phyloP scores from a whole-genome alignment of 73 alveolate genomes.

The Breviolum minutum region DNA sequence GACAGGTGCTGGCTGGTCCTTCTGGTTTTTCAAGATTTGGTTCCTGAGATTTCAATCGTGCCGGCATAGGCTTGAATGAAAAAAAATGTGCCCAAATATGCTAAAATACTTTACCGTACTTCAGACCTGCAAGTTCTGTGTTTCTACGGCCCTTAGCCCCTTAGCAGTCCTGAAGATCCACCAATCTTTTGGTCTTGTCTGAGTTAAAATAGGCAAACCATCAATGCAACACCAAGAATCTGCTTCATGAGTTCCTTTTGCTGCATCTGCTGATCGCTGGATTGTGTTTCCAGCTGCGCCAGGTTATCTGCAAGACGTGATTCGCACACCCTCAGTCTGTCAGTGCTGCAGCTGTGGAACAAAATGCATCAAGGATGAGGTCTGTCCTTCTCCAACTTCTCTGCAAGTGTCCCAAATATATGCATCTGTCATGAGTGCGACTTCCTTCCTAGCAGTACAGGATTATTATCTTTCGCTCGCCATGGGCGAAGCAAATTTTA shows the following conservation, averaged over 20 bases:
- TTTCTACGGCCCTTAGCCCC: not conserved
- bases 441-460: too few relatives aligned
- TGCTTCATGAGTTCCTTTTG: slow-evolving; percentile 61
- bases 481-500: too few relatives aligned
- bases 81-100: not conserved
- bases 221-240: not conserved
- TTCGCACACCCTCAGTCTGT: slow-evolving; percentile 69
- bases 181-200: not conserved
- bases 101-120: not conserved
- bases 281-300: slow-evolving; percentile 86
- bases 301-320: slow-evolving; percentile 55
- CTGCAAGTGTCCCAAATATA: not conserved
- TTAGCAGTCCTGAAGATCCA: too few relatives aligned
- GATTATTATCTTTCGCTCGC: too few relatives aligned
- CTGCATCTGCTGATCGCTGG: slow-evolving; percentile 69
- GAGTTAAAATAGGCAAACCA: not conserved
- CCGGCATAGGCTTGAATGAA: not conserved
- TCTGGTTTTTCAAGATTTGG: slow-evolving; percentile 55
- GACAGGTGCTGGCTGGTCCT: not conserved
- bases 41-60: slow-evolving; percentile 17
- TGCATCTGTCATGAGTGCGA: too few relatives aligned
- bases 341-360: too few relatives aligned
- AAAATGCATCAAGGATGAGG: too few relatives aligned
- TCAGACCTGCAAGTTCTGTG: not conserved
- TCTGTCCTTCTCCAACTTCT: not conserved